Percentiles rank a stretch among this genome's conserved stretches.
phyloP scores from a whole-genome alignment of 139 green algal genomes.

The Auxenochlorella protothecoides region DNA sequence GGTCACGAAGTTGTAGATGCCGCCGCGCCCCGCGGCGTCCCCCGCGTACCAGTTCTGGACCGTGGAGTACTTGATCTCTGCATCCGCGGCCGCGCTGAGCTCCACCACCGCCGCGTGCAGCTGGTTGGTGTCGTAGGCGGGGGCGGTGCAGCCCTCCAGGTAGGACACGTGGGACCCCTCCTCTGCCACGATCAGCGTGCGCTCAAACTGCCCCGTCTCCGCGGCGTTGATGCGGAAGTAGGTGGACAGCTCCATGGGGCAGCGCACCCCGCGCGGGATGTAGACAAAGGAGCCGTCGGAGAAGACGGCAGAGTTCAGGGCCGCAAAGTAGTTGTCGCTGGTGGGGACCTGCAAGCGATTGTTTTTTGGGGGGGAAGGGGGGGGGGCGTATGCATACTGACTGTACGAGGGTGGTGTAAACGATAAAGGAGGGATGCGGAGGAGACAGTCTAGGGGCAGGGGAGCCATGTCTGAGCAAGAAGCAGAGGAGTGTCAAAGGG shows the following conservation, averaged over 20 bases:
- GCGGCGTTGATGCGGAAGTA: constrained; percentile 99
- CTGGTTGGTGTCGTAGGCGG: constrained; percentile 90
- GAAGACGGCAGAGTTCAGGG: constrained; percentile 96
- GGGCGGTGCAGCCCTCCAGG: constrained; percentile 94
- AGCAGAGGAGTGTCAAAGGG: too few relatives aligned
- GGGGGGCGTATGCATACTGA: neutral
- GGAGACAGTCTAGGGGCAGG: too few relatives aligned
- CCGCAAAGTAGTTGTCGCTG: constrained; percentile 96
- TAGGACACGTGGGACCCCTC: constrained; percentile 91
- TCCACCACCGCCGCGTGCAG: constrained; percentile 98
- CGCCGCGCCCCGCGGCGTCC: constrained; percentile 76
- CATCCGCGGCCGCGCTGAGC: constrained; percentile 63
- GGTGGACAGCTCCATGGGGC: constrained; percentile 97
- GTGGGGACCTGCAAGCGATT: constrained; percentile 62
- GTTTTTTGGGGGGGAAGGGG: neutral
- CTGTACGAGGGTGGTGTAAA: constrained; percentile 3
- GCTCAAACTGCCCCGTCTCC: constrained; percentile 97
- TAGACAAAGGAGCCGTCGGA: constrained; percentile 97
- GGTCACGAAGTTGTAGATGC: constrained; percentile 99
- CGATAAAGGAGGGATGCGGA: too few relatives aligned
- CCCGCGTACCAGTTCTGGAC: constrained; percentile 99
- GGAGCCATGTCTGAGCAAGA: too few relatives aligned
- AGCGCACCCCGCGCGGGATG: constrained; percentile 90
- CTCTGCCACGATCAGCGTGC: constrained; percentile 95
- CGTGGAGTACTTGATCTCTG: constrained; percentile 99